Conservation (phyloP, 2,329 filamentous ascomycete species). For the Xylariaceae sp. region DNA sequence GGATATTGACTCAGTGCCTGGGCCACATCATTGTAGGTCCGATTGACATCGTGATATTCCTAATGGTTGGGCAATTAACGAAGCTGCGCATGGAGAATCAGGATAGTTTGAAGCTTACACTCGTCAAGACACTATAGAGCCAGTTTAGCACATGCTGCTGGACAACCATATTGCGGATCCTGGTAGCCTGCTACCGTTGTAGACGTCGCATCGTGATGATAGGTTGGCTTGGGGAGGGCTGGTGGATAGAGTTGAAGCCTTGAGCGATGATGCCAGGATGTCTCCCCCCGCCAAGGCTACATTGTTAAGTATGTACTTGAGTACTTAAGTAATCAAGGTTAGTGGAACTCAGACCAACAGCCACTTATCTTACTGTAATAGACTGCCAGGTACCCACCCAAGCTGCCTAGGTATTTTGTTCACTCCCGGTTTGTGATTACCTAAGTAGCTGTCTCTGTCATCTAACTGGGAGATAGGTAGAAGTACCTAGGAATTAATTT, state of each 20-base stretch:
- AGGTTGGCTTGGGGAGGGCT: neutral
- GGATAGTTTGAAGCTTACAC: constrained; percentile 50
- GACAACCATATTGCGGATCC: constrained; percentile 61
- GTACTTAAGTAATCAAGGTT: no score
- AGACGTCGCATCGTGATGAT: constrained; percentile 26
- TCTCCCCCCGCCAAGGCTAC: no score
- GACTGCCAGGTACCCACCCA: no score
- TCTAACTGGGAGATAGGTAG: no score
- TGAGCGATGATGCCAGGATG: no score
- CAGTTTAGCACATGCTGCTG: constrained; percentile 91
- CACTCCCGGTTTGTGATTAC: no score
- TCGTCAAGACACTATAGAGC: constrained; percentile 89
- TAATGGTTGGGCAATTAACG: constrained; percentile 42
- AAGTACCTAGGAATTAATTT: no score
- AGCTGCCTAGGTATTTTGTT: no score
- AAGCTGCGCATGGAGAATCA: neutral
- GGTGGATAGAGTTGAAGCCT: neutral
- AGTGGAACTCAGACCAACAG: no score
- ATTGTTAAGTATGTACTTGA: no score
- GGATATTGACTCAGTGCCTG: constrained; percentile 79
- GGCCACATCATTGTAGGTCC: constrained; percentile 89
- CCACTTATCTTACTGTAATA: no score
- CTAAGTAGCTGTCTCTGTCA: no score
- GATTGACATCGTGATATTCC: constrained; percentile 93
- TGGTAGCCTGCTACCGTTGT: constrained; percentile 25